phyloP scores from a whole-genome alignment of 2,329 filamentous ascomycete species.

The Talaromyces atroroseus region DNA sequence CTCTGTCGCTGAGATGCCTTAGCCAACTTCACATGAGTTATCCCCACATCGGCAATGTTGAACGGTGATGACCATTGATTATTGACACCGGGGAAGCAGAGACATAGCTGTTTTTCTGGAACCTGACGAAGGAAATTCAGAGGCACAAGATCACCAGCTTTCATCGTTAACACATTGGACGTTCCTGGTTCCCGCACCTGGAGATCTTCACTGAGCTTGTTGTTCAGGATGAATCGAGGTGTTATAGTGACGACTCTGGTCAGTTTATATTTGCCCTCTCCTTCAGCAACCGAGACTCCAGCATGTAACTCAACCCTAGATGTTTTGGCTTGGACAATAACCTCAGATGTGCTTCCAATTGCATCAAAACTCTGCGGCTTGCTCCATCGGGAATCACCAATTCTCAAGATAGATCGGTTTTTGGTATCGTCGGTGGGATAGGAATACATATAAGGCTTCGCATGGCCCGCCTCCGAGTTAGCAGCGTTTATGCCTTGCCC shows the following conservation, averaged over 20 bases:
- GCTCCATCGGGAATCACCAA: constrained; percentile 90
- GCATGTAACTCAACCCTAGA: constrained; percentile 79
- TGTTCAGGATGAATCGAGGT: constrained; percentile 89
- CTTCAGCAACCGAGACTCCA: constrained; percentile 81
- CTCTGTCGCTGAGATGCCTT: constrained; percentile 85
- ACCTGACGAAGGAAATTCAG: constrained; percentile 84
- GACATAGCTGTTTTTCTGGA: constrained; percentile 77
- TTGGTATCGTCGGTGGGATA: constrained; percentile 82
- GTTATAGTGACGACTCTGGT: constrained; percentile 92
- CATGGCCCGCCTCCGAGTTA: constrained; percentile 53
- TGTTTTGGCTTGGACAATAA: constrained; percentile 68
- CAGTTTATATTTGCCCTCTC: constrained; percentile 96
- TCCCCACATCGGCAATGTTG: constrained; percentile 92
- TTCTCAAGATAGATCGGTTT: constrained; percentile 81
- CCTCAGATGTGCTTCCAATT: constrained; percentile 86
- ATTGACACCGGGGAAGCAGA: constrained; percentile 90
- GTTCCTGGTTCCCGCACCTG: constrained; percentile 89
- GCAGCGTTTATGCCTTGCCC: constrained; percentile 62
- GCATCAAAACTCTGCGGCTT: constrained; percentile 97
- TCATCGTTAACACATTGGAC: constrained; percentile 73
- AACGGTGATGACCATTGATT: constrained; percentile 98
- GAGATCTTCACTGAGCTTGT: constrained; percentile 82
- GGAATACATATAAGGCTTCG: constrained; percentile 92
- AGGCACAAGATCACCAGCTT: constrained; percentile 72
- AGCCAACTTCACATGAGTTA: constrained; percentile 86